Conservation (phyloP, 176 grass and related monocot species). For the Raddia distichophylla region DNA sequence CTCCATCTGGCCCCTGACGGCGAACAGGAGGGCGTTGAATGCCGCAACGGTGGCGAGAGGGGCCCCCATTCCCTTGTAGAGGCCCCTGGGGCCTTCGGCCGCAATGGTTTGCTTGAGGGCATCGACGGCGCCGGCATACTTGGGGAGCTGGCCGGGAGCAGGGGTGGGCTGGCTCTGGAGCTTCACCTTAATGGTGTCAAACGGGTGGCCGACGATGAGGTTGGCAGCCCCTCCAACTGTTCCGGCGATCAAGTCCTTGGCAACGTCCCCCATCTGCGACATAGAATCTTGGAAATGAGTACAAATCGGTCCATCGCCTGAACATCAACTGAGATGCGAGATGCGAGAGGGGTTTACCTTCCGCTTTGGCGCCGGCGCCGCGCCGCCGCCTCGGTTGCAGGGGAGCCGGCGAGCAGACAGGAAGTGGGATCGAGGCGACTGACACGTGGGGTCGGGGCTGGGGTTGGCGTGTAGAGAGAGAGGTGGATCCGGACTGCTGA, state of each 20-base stretch:
- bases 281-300: background rate
- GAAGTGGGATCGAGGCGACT: no score
- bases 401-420: no score
- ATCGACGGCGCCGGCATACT: conserved; percentile 79
- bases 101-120: conserved; percentile 80
- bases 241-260: conserved; percentile 79
- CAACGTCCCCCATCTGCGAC: conserved; percentile 64
- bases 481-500: no score
- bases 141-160: conserved; percentile 69
- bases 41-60: conserved; percentile 87
- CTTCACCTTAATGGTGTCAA: conserved; percentile 97
- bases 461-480: no score
- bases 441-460: no score
- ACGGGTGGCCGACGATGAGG: conserved; percentile 81
- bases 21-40: conserved; percentile 85
- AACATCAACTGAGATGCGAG: background rate
- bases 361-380: background rate
- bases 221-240: conserved; percentile 77
- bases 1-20: conserved; percentile 91
- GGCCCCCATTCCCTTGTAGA: conserved; percentile 96
- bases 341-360: background rate
- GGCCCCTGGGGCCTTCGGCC: conserved; percentile 72
- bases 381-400: no score
- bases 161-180: conserved; percentile 87
- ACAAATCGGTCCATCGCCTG: background rate